A percentile compares a stretch with the other conserved stretches of the same genome.
phyloP scores from a whole-genome alignment of 2,329 filamentous ascomycete species.

The Alternaria incomplexa region DNA sequence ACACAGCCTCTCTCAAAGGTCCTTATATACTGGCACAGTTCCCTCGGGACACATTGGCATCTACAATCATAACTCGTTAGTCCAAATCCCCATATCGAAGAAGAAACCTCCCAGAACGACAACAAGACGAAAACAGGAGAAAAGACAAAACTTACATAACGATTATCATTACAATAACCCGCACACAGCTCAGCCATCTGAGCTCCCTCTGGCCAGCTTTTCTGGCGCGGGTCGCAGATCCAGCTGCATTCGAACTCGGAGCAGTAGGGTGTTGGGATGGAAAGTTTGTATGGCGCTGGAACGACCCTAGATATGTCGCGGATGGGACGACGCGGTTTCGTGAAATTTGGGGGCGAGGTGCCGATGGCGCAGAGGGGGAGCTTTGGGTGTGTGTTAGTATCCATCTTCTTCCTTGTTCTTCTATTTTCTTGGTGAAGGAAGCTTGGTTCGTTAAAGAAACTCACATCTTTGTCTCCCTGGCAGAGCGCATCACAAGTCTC shows the following conservation, averaged over 20 bases:
- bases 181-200: no score
- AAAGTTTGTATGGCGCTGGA: neutral
- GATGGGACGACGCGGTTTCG: no score
- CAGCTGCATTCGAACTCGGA: neutral
- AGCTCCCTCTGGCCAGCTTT: no score
- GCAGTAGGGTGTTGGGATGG: neutral
- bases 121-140: no score
- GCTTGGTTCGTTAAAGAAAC: neutral
- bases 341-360: neutral
- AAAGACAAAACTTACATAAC: no score
- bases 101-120: no score
- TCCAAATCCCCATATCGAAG: no score
- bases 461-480: neutral
- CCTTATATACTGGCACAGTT: neutral
- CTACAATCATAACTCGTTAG: neutral
- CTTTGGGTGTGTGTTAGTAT: neutral
- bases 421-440: no score
- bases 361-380: neutral
- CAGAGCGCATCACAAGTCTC: neutral
- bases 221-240: neutral
- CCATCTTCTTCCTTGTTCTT: no score
- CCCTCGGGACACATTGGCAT: neutral
- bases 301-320: no score
- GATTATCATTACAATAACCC: no score
- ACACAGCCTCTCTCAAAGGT: neutral